Evolutionary conservation across 176 grass and related monocot genomes (phyloP), one percentile per base, ranked within the genome.

Genomic region (Cenchrus americanus): DNA sequence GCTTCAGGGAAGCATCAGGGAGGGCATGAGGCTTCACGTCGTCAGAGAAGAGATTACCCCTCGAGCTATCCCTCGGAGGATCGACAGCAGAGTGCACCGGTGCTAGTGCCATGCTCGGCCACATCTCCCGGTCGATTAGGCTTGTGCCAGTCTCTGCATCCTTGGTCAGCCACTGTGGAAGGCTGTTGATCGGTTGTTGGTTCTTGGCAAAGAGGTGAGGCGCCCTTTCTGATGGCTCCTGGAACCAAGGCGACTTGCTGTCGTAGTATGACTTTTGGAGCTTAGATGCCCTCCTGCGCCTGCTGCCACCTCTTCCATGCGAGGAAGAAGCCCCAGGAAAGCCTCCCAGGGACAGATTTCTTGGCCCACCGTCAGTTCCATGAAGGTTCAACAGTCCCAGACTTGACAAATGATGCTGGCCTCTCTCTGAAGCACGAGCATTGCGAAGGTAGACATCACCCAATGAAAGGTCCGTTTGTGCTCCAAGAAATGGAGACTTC

Each of bases 111-210:
- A 60, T 61, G 88, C 68, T 79, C 1, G 80, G 52, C 80, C 88
- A 90, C 84, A 83, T 76, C 34, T 80, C 82, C 2, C 68, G 76
- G 59, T 73, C 72, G 14, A 77, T 42, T 73, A 51, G 78, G 61
- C 81, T 75, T 52, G 26, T 54, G 44, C 76, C 58, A 0, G 82
- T 87, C 26, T 77, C 53, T 0, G 62, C 60, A 51, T 76, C 89
- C 70, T 90, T 91, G 8, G 64, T 92, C 23, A 94, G 92, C 92
- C 92, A 94, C 86, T 92, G 87, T 8, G 92, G 92, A 75, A 94
- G 92, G 76, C 59, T 77, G 68, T 43, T 87, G 61, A 73, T 77
- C 41, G 55, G 27, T 37, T 79, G 80, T 43, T 79, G 80, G 88
- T 84, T 85, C 10, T 68, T 26, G n/a, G 68, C 57, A 78, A 82